Evolutionary conservation across 306 rosid species (phyloP).

Genomic region (Luffa acutangula): DNA sequence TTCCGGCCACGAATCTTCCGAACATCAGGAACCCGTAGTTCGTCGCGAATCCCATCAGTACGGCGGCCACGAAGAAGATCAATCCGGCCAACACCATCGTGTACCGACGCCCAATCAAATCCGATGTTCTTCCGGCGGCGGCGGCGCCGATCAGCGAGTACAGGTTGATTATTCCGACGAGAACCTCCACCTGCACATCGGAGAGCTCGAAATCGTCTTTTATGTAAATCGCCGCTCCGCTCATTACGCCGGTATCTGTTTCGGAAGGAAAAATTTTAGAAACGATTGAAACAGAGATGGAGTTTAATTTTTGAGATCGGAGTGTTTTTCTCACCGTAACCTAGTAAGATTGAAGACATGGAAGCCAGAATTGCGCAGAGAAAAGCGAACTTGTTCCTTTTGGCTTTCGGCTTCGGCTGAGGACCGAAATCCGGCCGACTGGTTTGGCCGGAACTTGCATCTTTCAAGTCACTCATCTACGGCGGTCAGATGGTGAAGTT

Average conservation of each 20-base stretch:
- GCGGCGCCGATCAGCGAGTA: conserved; percentile 44
- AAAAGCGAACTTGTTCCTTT: conserved; percentile 31
- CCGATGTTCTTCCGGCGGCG: conserved; percentile 50
- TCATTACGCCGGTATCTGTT: neutral
- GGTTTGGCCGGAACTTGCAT: neutral
- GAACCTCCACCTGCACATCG: conserved; percentile 34
- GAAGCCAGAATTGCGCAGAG: conserved; percentile 53
- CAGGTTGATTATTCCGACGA: conserved; percentile 40
- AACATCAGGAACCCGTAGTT: conserved; percentile 31
- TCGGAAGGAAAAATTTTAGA: neutral
- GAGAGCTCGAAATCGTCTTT: neutral
- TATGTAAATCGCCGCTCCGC: neutral
- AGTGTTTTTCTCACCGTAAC: conserved; percentile 32
- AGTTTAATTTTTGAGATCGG: neutral
- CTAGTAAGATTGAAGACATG: conserved; percentile 54
- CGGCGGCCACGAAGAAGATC: conserved; percentile 45
- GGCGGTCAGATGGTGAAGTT: neutral
- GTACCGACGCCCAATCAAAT: conserved; percentile 66
- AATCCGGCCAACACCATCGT: conserved; percentile 36
- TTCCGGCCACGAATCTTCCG: conserved; percentile 3
- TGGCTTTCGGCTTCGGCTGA: conserved; percentile 27
- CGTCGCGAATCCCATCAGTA: conserved; percentile 49
- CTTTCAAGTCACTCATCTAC: neutral
- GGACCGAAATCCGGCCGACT: conserved; percentile 8
- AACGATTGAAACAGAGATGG: neutral